Evolutionary conservation across 2,329 filamentous ascomycete genomes (phyloP).

Genomic region (Cryphonectria naterciae): DNA sequence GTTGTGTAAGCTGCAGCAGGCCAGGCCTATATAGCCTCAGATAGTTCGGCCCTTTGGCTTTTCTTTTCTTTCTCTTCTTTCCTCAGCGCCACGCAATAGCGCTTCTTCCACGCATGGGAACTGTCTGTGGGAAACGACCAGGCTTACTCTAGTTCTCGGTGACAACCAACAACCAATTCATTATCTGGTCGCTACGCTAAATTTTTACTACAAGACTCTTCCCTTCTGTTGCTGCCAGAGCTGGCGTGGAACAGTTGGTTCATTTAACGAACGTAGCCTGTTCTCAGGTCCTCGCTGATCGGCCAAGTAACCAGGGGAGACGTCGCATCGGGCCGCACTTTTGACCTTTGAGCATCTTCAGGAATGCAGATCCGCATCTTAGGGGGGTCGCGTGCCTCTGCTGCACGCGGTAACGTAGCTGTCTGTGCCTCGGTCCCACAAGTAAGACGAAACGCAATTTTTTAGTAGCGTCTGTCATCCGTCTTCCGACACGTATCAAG

Average conservation of each 20-base stretch:
- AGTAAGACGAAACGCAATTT: slow-evolving; percentile 1
- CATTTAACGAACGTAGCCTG: background rate
- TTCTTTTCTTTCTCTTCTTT: too few relatives aligned
- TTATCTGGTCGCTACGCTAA: background rate
- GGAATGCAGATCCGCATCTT: background rate
- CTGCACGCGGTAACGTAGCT: background rate
- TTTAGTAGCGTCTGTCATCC: background rate
- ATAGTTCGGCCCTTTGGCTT: too few relatives aligned
- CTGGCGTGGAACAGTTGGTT: background rate
- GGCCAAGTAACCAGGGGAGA: background rate
- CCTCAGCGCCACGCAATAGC: too few relatives aligned
- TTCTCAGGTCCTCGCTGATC: background rate
- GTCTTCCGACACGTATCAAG: slow-evolving; percentile 4
- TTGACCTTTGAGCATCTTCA: background rate
- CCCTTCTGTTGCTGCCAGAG: background rate
- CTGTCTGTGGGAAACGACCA: too few relatives aligned
- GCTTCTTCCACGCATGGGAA: background rate
- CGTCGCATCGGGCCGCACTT: background rate
- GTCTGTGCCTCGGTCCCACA: background rate
- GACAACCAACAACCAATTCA: too few relatives aligned
- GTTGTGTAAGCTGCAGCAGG: too few relatives aligned
- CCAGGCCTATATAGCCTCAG: too few relatives aligned
- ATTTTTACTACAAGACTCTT: background rate
- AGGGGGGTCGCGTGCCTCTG: background rate
- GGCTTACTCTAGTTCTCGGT: too few relatives aligned